phyloP scores from a whole-genome alignment of 1,284 basidiomycete genomes.

The Lentinula novae-zelandiae region DNA sequence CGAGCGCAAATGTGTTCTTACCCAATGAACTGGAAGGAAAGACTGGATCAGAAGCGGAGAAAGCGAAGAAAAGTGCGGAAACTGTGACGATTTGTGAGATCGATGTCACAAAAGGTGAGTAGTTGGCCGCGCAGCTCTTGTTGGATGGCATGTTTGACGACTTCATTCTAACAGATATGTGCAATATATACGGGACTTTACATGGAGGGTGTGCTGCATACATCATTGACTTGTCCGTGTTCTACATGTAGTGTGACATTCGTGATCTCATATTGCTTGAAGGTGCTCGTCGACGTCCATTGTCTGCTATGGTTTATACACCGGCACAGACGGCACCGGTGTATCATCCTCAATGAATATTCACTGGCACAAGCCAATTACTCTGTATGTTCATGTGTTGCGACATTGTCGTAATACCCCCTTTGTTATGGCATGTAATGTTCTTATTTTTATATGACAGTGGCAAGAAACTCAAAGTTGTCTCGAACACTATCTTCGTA shows the following conservation, averaged over 20 bases:
- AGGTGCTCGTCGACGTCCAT: conserved; percentile 45
- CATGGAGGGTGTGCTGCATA: conserved; percentile 44
- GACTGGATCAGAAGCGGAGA: too few relatives aligned
- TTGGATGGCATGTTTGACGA: not conserved
- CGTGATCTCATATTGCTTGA: conserved; percentile 1
- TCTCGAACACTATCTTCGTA: conserved; percentile 37
- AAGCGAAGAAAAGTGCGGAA: not conserved
- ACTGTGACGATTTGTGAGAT: conserved; percentile 12
- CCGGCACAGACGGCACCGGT: conserved; percentile 38
- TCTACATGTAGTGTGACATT: not conserved
- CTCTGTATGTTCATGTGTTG: conserved; percentile 25
- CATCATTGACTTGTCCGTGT: conserved; percentile 38
- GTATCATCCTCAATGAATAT: conserved; percentile 49
- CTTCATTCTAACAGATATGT: conserved; percentile 33
- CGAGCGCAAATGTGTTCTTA: conserved; percentile 1
- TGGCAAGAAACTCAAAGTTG: conserved; percentile 38
- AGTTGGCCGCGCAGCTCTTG: too few relatives aligned
- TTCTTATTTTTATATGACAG: conserved; percentile 21
- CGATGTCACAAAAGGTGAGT: not conserved
- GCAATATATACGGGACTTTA: conserved; percentile 35
- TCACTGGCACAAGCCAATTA: conserved; percentile 42
- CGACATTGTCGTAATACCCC: not conserved
- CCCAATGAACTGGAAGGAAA: not conserved
- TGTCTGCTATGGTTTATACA: conserved; percentile 33
- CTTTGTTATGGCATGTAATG: not conserved